Evolutionary conservation across 306 rosid species (phyloP).

Genomic region (Dalbergia cultrata): DNA sequence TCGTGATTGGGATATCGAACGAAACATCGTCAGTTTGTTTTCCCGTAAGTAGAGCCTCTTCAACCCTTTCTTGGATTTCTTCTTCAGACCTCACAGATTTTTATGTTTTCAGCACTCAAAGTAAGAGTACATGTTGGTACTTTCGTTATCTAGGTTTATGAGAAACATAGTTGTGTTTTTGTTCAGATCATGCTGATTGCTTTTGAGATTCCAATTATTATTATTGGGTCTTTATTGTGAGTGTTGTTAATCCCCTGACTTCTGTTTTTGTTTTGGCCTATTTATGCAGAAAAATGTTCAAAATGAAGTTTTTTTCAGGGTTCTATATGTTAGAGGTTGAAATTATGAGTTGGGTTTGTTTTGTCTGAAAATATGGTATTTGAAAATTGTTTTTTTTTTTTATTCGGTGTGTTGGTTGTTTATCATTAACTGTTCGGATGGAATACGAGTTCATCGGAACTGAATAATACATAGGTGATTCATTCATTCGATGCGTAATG

Average conservation of each 20-base stretch:
- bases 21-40: background rate
- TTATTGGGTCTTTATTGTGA: background rate
- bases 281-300: background rate
- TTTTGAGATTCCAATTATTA: background rate
- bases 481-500: background rate
- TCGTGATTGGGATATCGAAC: background rate
- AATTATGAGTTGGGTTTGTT: background rate
- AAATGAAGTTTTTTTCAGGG: background rate
- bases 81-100: conserved; percentile 8
- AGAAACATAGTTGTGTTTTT: background rate
- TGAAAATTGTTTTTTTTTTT: background rate
- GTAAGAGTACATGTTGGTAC: background rate
- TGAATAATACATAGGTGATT: background rate
- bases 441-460: background rate
- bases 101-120: background rate
- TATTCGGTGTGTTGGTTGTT: background rate
- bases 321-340: background rate
- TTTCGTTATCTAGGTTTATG: background rate
- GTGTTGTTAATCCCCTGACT: background rate
- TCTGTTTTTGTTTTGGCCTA: background rate
- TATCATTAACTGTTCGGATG: background rate
- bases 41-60: background rate
- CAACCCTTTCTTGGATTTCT: background rate
- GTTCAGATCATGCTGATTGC: background rate
- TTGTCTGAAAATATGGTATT: conserved; percentile 1